These are phyloP conservation scores for Phanerochaete sordida DNA, from an alignment of 768 basidiomycete species.

Conservation along the genomic window DNA sequence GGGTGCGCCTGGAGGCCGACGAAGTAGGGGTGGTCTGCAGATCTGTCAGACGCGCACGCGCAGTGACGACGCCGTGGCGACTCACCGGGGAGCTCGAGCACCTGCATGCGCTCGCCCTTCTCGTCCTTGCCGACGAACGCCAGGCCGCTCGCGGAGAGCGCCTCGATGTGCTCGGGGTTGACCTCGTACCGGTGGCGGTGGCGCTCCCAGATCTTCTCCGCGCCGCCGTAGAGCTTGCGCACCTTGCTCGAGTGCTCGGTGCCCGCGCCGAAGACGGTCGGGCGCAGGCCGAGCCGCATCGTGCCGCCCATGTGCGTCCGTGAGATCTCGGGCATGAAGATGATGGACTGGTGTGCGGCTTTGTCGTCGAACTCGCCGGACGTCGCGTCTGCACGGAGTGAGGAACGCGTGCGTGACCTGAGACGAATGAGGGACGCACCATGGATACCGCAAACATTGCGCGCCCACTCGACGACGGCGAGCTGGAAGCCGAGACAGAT, in stretches of 20 bases:
- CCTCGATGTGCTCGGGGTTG: constrained; percentile 81
- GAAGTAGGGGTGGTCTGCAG: constrained; percentile 88
- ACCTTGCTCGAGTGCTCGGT: constrained; percentile 70
- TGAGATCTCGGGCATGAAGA: constrained; percentile 99
- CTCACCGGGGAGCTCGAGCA: constrained; percentile 81
- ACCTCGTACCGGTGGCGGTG: constrained; percentile 97
- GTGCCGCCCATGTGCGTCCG: constrained; percentile 98
- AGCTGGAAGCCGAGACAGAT: constrained; percentile 98
- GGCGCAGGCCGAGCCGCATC: constrained; percentile 99
- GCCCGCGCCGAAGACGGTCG: constrained; percentile 79
- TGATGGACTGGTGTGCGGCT: constrained; percentile 67
- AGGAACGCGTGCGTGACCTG: constrained; percentile 4
- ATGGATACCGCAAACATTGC: constrained; percentile 70
- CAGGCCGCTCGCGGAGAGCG: constrained; percentile 69
- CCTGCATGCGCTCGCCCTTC: constrained; percentile 95
- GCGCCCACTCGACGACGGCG: constrained; percentile 92
- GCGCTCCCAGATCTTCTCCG: constrained; percentile 86
- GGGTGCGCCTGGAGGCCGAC: constrained; percentile 95
- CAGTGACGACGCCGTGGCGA: too few species aligned
- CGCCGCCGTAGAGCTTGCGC: constrained; percentile 80
- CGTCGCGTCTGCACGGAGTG: constrained; percentile 59
- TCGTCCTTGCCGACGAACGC: constrained; percentile 88
- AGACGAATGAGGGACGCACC: constrained; percentile 35
- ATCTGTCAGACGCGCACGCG: not conserved
- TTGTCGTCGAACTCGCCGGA: constrained; percentile 76